Evolutionary conservation across 257 asterid species (phyloP), one percentile per base, ranked within the genome.

Genomic region (Coffea eugenioides): DNA sequence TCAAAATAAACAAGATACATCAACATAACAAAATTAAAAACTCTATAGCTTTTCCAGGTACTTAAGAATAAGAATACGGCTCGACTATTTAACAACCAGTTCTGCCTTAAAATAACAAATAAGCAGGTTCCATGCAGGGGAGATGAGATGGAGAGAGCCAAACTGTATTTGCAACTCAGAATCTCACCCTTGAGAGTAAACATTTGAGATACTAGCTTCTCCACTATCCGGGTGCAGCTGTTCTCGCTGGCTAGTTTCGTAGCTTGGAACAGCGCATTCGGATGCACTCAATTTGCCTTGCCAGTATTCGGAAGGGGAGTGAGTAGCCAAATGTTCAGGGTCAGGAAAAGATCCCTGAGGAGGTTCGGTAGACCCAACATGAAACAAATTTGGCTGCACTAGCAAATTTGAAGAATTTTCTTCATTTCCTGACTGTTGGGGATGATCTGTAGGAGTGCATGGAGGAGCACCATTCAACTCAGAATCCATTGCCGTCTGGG

Each of bases 161-260:
- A 36, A 61, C 31, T 25, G 39, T 31, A 67, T 56, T 45, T 46
- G 46, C 64, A 12, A 4, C 25, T 72, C 23, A 20, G 69, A 73
- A 80, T 81, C 94, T 90, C 85, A 93, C 98, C 92, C 90, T 85
- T 95, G 97, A 54, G 98, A 93, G 77, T 88, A 90, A 65, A 80
- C 85, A 84, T 81, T 86, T 68, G 98, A 88, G 78, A 80, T 71
- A 65, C 83, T 84, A 77, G 91, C 80, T 83, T 87, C 93, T 69
- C 82, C 92, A 71, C 75, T 86, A 46, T 84, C 90, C 62, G 78
- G 67, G 75, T 81, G 88, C 82, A 61, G 82, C 84, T 89, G 93
- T 82, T 89, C 87, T 46, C 23, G 88, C 73, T 78, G 90, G 77
- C 80, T 86, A 69, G 86, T 39, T n/a, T 82, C 74, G 79, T 77